A percentile compares a stretch with the other conserved stretches of the same genome.
Evolutionary conservation across 2,329 filamentous ascomycete genomes (phyloP).

Genomic region (Amauroascus niger): DNA sequence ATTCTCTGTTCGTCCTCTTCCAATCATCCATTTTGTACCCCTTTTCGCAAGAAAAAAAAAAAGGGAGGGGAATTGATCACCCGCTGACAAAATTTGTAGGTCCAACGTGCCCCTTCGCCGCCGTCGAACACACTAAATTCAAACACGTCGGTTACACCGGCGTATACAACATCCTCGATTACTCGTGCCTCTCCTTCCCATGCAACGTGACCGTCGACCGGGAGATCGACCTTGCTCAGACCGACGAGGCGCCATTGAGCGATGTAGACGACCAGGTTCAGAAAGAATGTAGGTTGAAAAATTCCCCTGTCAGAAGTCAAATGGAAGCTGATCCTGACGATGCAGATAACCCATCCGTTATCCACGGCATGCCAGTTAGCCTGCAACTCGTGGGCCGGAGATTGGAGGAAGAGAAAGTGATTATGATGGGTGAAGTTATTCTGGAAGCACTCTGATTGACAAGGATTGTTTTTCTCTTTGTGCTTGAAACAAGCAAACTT

Average conservation of each 20-base stretch:
- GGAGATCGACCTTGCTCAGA: conserved; percentile 36
- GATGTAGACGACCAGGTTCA: conserved; percentile 39
- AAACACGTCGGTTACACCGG: conserved; percentile 40
- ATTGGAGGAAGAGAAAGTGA: conserved; percentile 27
- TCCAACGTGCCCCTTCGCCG: conserved; percentile 36
- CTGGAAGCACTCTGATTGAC: conserved; percentile 18
- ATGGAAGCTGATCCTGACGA: not conserved
- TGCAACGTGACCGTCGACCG: conserved; percentile 44
- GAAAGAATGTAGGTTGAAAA: conserved; percentile 39
- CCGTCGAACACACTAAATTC: conserved; percentile 37
- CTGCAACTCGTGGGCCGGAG: conserved; percentile 25
- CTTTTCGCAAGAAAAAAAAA: not conserved
- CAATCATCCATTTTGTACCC: not conserved
- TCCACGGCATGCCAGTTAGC: conserved; percentile 25
- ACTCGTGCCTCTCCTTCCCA: conserved; percentile 47
- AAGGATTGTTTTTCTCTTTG: no score
- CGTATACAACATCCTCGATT: conserved; percentile 49
- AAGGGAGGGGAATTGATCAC: no score
- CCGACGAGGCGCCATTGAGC: conserved; percentile 28
- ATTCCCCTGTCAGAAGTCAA: not conserved
- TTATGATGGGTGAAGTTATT: conserved; percentile 33
- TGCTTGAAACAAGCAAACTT: no score
- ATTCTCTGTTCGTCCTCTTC: conserved; percentile 19
- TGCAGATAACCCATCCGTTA: conserved; percentile 41
- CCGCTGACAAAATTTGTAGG: conserved; percentile 27